Evolutionary conservation across 805 yeast species (phyloP).

Genomic region (Wickerhamomyces queroliae): DNA sequence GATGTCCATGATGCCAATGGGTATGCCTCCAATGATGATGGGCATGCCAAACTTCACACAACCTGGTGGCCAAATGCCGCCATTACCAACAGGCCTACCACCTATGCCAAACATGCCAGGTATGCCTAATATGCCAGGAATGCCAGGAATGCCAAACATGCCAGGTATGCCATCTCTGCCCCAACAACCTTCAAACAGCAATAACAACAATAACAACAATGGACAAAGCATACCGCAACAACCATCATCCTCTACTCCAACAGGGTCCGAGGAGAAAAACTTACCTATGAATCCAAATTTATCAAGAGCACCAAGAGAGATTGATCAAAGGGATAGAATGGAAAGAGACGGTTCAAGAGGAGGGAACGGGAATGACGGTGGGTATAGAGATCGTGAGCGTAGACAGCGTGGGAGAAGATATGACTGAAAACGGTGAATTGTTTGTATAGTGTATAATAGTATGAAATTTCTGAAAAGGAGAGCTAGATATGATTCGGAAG

Average conservation of each 20-base stretch:
- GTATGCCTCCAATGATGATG: conserved; percentile 29
- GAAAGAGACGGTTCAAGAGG: conserved; percentile 13
- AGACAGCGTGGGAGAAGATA: conserved; percentile 10
- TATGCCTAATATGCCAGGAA: conserved; percentile 28
- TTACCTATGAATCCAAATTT: conserved; percentile 3
- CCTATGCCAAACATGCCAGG: conserved; percentile 1
- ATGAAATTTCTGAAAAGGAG: too few relatives aligned
- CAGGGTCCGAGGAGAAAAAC: conserved; percentile 1
- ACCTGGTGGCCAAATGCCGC: conserved; percentile 1
- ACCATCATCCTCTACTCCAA: conserved; percentile 7
- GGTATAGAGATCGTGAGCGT: conserved; percentile 21
- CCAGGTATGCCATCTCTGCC: conserved; percentile 13
- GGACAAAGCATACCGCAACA: conserved; percentile 1
- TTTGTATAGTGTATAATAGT: too few relatives aligned
- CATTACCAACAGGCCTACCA: neutral
- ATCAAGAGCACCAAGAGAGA: conserved; percentile 13
- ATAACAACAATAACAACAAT: neutral
- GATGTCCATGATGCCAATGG: conserved; percentile 48
- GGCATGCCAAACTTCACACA: conserved; percentile 18
- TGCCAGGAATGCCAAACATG: conserved; percentile 22
- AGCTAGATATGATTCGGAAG: too few relatives aligned
- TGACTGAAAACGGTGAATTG: conserved; percentile 2
- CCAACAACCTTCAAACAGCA: conserved; percentile 2
- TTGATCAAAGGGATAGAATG: conserved; percentile 14
- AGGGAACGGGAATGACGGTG: conserved; percentile 7